Conservation (phyloP, 768 basidiomycete genomes). For the Psilocybe sp. region DNA sequence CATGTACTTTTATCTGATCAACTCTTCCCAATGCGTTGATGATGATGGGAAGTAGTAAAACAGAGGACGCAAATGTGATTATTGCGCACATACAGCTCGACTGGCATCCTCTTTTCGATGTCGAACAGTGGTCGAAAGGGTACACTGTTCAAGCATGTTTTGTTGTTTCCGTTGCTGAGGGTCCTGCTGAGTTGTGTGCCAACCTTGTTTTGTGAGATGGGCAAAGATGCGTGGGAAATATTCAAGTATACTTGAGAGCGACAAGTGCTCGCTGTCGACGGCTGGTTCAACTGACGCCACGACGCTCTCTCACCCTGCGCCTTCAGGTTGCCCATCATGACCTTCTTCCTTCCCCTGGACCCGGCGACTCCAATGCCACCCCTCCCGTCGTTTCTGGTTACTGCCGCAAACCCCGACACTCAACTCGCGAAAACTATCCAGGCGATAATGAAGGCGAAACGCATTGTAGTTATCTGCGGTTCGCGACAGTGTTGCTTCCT, state of each 20-base stretch:
- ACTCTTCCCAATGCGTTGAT: no score
- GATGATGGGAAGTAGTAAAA: no score
- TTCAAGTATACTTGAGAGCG: slow-evolving; percentile 1
- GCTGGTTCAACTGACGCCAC: slow-evolving; percentile 9
- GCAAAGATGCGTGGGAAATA: slow-evolving; percentile 4
- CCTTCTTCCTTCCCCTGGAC: slow-evolving; percentile 61
- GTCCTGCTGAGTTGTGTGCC: no score
- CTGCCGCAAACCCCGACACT: slow-evolving; percentile 38
- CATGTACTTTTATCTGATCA: no score
- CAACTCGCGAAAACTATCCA: slow-evolving; percentile 57
- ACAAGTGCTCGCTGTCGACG: slow-evolving; percentile 5
- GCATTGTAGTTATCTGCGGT: slow-evolving; percentile 88
- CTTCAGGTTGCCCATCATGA: slow-evolving; percentile 40
- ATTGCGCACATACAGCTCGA: no score
- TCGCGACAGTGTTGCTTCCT: slow-evolving; percentile 24
- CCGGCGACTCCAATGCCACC: slow-evolving; percentile 40
- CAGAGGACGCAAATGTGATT: no score
- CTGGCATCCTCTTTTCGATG: no score
- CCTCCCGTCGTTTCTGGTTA: slow-evolving; percentile 55
- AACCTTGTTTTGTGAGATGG: neutral
- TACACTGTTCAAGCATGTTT: no score
- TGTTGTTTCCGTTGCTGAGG: no score
- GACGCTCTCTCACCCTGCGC: slow-evolving; percentile 6
- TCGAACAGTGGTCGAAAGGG: no score
- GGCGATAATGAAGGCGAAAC: slow-evolving; percentile 73